Percentiles rank a stretch among this genome's conserved stretches.
phyloP scores from a whole-genome alignment of 768 basidiomycete species.

The Lanmaoa pseudosensibilis region DNA sequence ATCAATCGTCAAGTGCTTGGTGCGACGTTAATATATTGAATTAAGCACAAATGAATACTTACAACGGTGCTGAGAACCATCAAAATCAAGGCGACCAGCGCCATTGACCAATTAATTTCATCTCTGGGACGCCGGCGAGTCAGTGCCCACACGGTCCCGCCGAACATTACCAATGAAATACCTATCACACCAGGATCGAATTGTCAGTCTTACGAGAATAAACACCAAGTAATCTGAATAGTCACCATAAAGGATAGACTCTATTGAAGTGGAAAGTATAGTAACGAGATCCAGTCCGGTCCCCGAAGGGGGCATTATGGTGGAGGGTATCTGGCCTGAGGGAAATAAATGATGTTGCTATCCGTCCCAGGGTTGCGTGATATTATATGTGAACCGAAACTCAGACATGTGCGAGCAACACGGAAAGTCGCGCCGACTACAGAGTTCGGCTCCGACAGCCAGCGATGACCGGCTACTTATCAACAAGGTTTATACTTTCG shows the following conservation, averaged over 20 bases:
- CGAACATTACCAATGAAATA: constrained; percentile 23
- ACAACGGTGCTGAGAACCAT: constrained; percentile 23
- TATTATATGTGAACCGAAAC: background rate
- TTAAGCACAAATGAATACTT: background rate
- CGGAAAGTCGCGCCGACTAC: background rate
- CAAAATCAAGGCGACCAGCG: constrained; percentile 22
- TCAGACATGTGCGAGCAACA: background rate
- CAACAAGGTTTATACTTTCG: background rate
- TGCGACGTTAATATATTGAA: background rate
- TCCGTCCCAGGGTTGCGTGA: background rate
- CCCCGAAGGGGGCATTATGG: constrained; percentile 5
- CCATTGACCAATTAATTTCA: constrained; percentile 24
- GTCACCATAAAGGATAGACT: constrained; percentile 26
- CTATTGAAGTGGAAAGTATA: constrained; percentile 19
- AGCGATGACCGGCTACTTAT: background rate
- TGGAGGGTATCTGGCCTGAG: background rate
- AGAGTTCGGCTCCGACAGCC: background rate
- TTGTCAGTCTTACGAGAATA: background rate
- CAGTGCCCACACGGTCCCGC: constrained; percentile 28
- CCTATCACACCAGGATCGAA: constrained; percentile 1
- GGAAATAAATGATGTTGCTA: background rate
- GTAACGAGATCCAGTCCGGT: constrained; percentile 11
- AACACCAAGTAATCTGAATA: too few relatives aligned
- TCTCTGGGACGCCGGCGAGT: constrained; percentile 11
- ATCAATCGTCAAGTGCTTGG: constrained; percentile 26